Conservation (phyloP, 768 basidiomycete species). For the Naganishia friedmannii region DNA sequence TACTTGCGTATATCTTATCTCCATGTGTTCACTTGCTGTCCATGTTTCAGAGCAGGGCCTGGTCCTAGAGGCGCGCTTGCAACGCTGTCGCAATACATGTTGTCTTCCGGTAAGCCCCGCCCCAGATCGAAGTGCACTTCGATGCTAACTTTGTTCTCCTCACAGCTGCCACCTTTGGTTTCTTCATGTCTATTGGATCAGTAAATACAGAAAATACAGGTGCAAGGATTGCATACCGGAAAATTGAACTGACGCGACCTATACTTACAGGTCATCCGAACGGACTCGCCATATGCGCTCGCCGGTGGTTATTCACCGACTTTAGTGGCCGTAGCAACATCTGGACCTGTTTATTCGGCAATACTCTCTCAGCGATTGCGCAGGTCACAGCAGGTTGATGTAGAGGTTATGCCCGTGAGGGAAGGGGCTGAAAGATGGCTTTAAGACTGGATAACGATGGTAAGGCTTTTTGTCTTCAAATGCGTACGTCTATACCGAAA, state of each 20-base stretch:
- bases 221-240: background rate
- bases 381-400: conserved; percentile 14
- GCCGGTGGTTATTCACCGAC: conserved; percentile 22
- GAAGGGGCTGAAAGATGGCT: conserved; percentile 24
- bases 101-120: conserved; percentile 62
- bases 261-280: conserved; percentile 74
- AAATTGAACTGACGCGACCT: background rate
- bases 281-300: conserved; percentile 57
- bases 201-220: conserved; percentile 55
- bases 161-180: conserved; percentile 84
- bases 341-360: conserved; percentile 27
- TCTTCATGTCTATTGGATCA: conserved; percentile 93
- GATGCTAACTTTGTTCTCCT: background rate
- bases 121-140: background rate
- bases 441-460: background rate
- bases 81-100: conserved; percentile 96
- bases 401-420: conserved; percentile 33
- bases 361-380: conserved; percentile 26
- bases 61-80: conserved; percentile 86
- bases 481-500: background rate
- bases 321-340: conserved; percentile 25
- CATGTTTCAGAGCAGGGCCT: conserved; percentile 67
- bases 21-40: background rate
- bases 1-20: background rate
- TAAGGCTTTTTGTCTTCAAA: background rate